Evolutionary conservation across 805 yeast genomes (phyloP).

Genomic region (Myxozyma udenii): DNA sequence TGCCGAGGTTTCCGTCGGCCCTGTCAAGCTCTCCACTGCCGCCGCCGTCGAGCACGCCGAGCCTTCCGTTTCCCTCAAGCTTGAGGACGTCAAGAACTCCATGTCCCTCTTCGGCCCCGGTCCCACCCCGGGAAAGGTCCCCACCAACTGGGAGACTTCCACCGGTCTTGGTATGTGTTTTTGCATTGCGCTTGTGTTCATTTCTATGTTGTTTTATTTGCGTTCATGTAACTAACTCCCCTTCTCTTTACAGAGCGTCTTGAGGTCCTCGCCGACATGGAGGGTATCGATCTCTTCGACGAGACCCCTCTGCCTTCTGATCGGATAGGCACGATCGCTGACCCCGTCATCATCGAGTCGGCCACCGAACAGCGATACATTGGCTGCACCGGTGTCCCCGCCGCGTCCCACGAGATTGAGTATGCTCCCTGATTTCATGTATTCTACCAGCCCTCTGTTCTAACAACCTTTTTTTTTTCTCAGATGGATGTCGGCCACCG

Average conservation of each 20-base stretch:
- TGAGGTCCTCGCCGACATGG: slow-evolving; percentile 88
- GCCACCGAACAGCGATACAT: slow-evolving; percentile 61
- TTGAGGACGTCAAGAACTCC: slow-evolving; percentile 77
- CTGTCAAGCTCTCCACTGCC: not conserved
- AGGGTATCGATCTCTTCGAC: slow-evolving; percentile 90
- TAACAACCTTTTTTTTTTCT: no score
- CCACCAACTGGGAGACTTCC: slow-evolving; percentile 93
- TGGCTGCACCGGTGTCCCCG: slow-evolving; percentile 96
- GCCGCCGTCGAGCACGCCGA: slow-evolving; percentile 1
- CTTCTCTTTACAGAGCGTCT: slow-evolving; percentile 65
- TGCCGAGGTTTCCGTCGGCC: not conserved
- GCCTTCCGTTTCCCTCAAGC: slow-evolving; percentile 34
- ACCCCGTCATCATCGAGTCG: slow-evolving; percentile 86
- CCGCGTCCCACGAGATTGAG: slow-evolving; percentile 83
- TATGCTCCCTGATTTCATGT: slow-evolving; percentile 56
- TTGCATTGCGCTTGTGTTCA: no score
- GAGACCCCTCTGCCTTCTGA: slow-evolving; percentile 80
- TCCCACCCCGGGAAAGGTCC: slow-evolving; percentile 79
- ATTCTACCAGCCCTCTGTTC: not conserved
- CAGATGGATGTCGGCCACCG: slow-evolving; percentile 21
- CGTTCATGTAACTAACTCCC: no score
- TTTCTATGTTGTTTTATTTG: no score
- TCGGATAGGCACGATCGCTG: slow-evolving; percentile 84
- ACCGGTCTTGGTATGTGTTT: slow-evolving; percentile 66
- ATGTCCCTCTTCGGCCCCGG: slow-evolving; percentile 85